Base-by-base conservation (phyloP, 495 filamentous ascomycete species). In the Cercophora scortea region DNA sequence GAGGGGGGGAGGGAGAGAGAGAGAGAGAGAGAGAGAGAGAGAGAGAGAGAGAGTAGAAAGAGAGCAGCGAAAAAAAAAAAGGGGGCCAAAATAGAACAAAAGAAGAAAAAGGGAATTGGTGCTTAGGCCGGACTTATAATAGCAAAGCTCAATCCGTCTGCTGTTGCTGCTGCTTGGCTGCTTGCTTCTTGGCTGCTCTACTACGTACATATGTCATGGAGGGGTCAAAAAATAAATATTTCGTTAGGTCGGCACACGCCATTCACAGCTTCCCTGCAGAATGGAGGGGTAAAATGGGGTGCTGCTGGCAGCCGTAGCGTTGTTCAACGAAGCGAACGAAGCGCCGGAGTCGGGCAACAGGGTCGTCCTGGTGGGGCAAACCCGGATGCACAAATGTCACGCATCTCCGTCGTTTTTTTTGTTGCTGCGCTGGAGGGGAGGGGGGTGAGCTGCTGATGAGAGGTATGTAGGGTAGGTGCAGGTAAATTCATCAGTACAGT, bases 181-280 rank as follows among this genome's bases (percentile, higher is more conserved):
- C 11, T 40, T 7, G n/a, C n/a, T n/a, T n/a, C n/a, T n/a, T n/a
- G n/a, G n/a, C n/a, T n/a, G n/a, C n/a, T n/a, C n/a, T n/a, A n/a
- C n/a, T n/a, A n/a, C n/a, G n/a, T n/a, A 42, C 13, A 6, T 13
- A 15, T 16, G 13, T 42, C 17, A 45, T 45, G 39, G 48, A 50
- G 48, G 48, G 48, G 48, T 50, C 48, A 17, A 50, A 42, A 49
- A 38, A 49, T 38, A 38, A 49, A 49, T 32, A 49, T 38, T 50
- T 41, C 17, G 8, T 40, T 16, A n/a, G n/a, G n/a, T n/a, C 36
- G 16, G 19, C 35, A 39, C 32, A 16, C 25, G 25, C 25, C 25
- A 25, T 25, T 25, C 25, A 18, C n/a, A 17, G 36, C 19, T 33
- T n/a, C n/a, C 19, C 47, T 40, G 34, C 47, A 33, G 34, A 8